Evolutionary conservation across 768 basidiomycete species (phyloP), one percentile per base, ranked within the genome.

Genomic region (Ephemerocybe angulata): DNA sequence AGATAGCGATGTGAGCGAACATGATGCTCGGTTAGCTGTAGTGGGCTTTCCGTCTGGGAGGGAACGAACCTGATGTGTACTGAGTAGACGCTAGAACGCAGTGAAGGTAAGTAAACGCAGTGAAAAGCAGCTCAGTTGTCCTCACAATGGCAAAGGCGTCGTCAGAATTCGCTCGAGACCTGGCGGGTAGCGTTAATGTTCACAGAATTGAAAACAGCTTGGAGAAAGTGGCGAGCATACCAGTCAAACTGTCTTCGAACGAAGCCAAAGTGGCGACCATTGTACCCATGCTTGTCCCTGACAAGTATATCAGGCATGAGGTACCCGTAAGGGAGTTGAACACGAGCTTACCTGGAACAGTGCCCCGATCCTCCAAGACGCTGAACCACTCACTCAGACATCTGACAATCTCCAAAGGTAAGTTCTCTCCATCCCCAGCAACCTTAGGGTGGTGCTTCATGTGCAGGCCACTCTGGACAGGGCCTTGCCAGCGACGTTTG

Each of bases 131-230:
- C 55, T n/a, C 38, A 24, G 49, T 19, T 21, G 22, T n/a, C 75
- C 84, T 63, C 60, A 86, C 84, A 85, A 84, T 28, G 84, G 85
- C 33, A 86, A 62, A 1, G 85, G 84, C 0, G 83, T 87, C 0
- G 84, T 85, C 53, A 88, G 59, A 47, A 84, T 84, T 28, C 73
- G 71, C 64, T 87, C 85, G 50, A 86, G 65, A 5, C 76, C 82
- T 84, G 17, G 29, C 8, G 28, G n/a, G n/a, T n/a, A n/a, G n/a
- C 7, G 19, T 11, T 24, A 6, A 12, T 15, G 31, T 50, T 31
- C 31, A 22, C 4, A 33, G 30, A 30, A 12, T n/a, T n/a, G n/a
- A n/a, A n/a, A n/a, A n/a, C n/a, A n/a, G n/a, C n/a, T n/a, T n/a
- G n/a, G n/a, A n/a, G n/a, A n/a, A n/a, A n/a, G n/a, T 21, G 38